Evolutionary conservation across 1,284 basidiomycete genomes (phyloP), one percentile per base, ranked within the genome.

Genomic region (Xerocomus minutiporus): DNA sequence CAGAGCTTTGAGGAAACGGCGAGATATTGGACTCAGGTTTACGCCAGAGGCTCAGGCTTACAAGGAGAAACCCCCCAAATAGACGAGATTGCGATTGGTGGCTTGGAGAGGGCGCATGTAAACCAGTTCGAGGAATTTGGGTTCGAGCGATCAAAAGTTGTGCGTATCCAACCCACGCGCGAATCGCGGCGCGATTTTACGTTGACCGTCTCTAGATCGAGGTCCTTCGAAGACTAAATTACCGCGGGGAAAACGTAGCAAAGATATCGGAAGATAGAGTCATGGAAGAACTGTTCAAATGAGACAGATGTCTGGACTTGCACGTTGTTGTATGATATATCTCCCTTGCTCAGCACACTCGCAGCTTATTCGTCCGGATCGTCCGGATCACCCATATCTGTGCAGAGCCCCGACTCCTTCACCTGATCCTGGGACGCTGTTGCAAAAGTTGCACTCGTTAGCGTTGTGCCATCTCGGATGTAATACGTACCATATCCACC

Each of bases 1-100:
- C 73, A 75, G 17, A 87, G 87, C 59, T 99, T 98, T 64, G 91
- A 97, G 54, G 86, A 89, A 36, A 99, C 96, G 0, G 97, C 97
- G 25, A 79, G 82, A 45, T 95, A 95, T 70, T 99, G 96, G 96
- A 91, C 94, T 3, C 83, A 91, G 65, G 84, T 88, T 32, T 95
- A 95, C 64, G 92, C 91, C 2, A 86, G 85, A 35, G 89, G 86
- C 0, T 82, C 88, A 8, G 75, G 69, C 31, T 67, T 68, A n/a
- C 74, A 72, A 57, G 70, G 69, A 49, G 74, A 74, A 63, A 59
- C 55, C 59, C 59, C 65, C 29, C 59, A 52, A 17, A 70, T 63
- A 54, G 86, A 88, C 59, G 85, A 86, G 59, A 74, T 88, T n/a
- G 87, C 86, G 5, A 86, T 90, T 57, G 88, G 88, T 11, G 88